Conservation (phyloP, 345 rosid genomes). For the Pistacia vera region DNA sequence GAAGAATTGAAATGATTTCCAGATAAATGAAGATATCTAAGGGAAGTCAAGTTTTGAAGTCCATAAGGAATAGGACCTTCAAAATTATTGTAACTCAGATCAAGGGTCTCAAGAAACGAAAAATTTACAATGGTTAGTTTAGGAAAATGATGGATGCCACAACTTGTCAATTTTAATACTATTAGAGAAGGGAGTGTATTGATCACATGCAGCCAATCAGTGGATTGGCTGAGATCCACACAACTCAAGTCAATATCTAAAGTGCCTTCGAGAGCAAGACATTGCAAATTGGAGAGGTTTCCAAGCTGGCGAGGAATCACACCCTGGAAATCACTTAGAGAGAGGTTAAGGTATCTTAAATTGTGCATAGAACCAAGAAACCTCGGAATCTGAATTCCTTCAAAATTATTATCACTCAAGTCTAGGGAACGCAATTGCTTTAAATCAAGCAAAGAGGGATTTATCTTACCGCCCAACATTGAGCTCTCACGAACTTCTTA, state of each 20-base stretch:
- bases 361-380: not conserved
- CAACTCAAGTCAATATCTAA: too few species aligned
- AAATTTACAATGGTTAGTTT: not conserved
- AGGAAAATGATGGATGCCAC: not conserved
- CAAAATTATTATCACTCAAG: not conserved
- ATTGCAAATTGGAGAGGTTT: not conserved
- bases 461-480: not conserved
- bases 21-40: too few species aligned
- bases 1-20: too few species aligned
- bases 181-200: conserved; percentile 18
- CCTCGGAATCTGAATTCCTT: not conserved
- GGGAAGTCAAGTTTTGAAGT: not conserved
- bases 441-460: conserved; percentile 2
- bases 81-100: not conserved
- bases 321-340: not conserved
- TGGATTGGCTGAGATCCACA: too few species aligned
- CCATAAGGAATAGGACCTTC: not conserved
- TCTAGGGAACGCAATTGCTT: not conserved
- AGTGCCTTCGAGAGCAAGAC: not conserved
- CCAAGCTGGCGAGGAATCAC: not conserved
- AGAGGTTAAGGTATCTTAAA: not conserved
- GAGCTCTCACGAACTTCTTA: too few species aligned
- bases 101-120: conserved; percentile 9
- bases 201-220: not conserved
- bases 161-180: not conserved